These are phyloP conservation scores for Cytospora mali DNA, from an alignment of 2,329 filamentous ascomycete species.

Conservation along the genomic window DNA sequence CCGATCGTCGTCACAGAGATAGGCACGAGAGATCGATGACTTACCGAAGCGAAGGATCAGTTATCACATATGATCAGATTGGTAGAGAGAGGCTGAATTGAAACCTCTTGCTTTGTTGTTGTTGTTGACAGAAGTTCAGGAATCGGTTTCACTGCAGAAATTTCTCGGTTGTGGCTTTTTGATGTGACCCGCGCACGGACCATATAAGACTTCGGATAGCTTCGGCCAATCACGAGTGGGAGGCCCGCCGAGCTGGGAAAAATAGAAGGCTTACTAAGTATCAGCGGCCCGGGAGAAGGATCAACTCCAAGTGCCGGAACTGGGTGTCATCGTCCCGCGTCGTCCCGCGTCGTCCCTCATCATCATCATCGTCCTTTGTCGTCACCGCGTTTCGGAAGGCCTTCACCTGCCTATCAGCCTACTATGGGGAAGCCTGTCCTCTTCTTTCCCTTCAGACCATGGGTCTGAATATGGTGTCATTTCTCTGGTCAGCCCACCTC, in stretches of 20 bases:
- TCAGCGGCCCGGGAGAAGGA: not conserved
- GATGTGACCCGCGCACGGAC: conserved; percentile 20
- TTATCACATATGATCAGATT: not conserved
- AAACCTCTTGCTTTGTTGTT: no score
- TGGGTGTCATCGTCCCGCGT: no score
- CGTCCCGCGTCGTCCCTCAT: not conserved
- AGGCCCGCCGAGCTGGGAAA: not conserved
- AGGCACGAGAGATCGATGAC: not conserved
- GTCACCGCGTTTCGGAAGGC: not conserved
- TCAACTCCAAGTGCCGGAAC: not conserved
- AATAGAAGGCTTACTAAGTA: not conserved
- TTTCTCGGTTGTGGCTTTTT: conserved; percentile 18
- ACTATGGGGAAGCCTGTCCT: not conserved
- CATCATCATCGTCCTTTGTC: not conserved
- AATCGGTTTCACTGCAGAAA: conserved; percentile 5
- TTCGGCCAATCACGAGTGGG: not conserved
- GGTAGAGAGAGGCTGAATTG: not conserved
- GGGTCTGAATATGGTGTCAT: not conserved
- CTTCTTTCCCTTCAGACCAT: not conserved
- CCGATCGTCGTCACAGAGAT: not conserved
- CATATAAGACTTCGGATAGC: not conserved
- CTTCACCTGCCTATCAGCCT: not conserved
- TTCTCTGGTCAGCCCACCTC: not conserved
- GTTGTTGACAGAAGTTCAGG: not conserved
- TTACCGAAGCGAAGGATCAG: not conserved